Conservation (phyloP, 352 stramenopile species). For the Phytophthora sp. region DNA sequence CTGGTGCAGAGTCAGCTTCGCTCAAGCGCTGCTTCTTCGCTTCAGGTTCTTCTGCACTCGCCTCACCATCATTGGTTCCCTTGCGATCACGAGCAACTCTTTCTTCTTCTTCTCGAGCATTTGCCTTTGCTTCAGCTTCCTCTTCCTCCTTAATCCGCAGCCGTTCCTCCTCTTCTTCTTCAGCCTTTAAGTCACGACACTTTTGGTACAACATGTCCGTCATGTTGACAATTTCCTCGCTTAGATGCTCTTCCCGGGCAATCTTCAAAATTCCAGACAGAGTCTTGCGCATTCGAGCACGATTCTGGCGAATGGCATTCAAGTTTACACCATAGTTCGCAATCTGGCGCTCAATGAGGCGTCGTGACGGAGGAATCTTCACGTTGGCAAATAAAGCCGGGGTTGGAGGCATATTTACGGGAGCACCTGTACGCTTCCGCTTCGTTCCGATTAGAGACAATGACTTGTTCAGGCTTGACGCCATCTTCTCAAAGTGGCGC, state of each 20-base stretch:
- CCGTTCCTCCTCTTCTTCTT: constrained; percentile 58
- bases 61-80: constrained; percentile 12
- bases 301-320: constrained; percentile 52
- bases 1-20: constrained; percentile 2
- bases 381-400: constrained; percentile 56
- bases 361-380: constrained; percentile 67
- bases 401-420: constrained; percentile 41
- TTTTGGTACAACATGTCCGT: constrained; percentile 62
- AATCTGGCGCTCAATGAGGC: constrained; percentile 75
- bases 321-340: constrained; percentile 71
- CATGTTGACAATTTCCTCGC: constrained; percentile 56
- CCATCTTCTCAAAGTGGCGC: constrained; percentile 70
- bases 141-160: constrained; percentile 35
- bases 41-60: constrained; percentile 38
- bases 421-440: constrained; percentile 32
- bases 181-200: constrained; percentile 55
- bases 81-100: constrained; percentile 12
- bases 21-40: constrained; percentile 46
- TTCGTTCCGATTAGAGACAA: constrained; percentile 60
- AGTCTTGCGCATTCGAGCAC: constrained; percentile 54
- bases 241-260: constrained; percentile 62
- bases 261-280: constrained; percentile 66
- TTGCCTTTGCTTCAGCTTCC: constrained; percentile 29
- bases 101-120: constrained; percentile 18
- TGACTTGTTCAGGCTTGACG: constrained; percentile 52